These are phyloP conservation scores for Hypoxylon fuscum DNA, from an alignment of 495 filamentous ascomycete genomes.

Conservation along the genomic window DNA sequence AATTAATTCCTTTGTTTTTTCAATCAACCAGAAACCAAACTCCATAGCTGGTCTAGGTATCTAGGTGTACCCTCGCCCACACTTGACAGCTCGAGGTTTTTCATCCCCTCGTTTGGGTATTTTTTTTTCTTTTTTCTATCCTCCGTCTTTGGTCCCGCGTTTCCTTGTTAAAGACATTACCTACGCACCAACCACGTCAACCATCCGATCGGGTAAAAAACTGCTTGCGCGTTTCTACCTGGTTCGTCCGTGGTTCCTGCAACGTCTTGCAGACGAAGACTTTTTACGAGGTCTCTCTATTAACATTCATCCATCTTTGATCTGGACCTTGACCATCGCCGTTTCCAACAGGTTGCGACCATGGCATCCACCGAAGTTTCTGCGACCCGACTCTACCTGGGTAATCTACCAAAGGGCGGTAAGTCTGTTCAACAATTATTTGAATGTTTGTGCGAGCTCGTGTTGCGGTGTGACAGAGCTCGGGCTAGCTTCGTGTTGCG, in stretches of 20 bases:
- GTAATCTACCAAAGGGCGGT: slow-evolving; percentile 97
- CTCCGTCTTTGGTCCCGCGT: too few relatives aligned
- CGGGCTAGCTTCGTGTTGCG: slow-evolving; percentile 30
- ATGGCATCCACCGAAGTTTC: slow-evolving; percentile 78
- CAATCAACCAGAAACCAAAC: background rate
- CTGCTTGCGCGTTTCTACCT: slow-evolving; percentile 3
- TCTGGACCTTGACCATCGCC: slow-evolving; percentile 19
- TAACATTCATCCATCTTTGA: slow-evolving; percentile 2
- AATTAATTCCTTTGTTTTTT: slow-evolving; percentile 6
- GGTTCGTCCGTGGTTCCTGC: slow-evolving; percentile 15
- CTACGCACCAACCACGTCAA: slow-evolving; percentile 6
- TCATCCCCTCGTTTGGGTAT: slow-evolving; percentile 30
- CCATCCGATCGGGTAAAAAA: slow-evolving; percentile 13
- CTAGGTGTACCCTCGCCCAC: slow-evolving; percentile 11
- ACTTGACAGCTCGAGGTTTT: slow-evolving; percentile 31
- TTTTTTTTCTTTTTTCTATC: slow-evolving; percentile 3
- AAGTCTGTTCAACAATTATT: slow-evolving; percentile 58
- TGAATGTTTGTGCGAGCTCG: slow-evolving; percentile 42
- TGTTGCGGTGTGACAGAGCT: slow-evolving; percentile 24
- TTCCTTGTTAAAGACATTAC: too few relatives aligned
- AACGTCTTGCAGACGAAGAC: slow-evolving; percentile 7
- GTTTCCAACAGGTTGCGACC: slow-evolving; percentile 31
- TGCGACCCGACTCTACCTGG: slow-evolving; percentile 92
- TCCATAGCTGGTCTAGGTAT: slow-evolving; percentile 29
- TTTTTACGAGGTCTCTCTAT: too few relatives aligned